phyloP scores from a whole-genome alignment of 2,329 filamentous ascomycete genomes.

The Lasiodiplodia gonubiensis region DNA sequence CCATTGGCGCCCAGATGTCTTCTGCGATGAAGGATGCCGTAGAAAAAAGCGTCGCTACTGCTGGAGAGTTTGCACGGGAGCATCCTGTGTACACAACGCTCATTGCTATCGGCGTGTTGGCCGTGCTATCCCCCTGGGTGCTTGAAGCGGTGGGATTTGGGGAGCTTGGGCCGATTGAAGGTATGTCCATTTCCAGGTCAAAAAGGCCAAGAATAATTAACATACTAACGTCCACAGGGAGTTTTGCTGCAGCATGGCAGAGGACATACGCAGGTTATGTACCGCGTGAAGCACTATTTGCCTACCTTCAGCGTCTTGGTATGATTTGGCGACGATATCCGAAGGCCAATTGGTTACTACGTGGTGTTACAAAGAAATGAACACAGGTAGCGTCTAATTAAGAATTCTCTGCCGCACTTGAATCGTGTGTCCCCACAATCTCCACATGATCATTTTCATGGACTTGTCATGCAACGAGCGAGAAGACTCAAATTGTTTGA shows the following conservation, averaged over 20 bases:
- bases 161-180: neutral
- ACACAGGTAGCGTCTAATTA: no score
- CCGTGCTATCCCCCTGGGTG: neutral
- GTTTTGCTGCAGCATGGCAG: slow-evolving; percentile 1
- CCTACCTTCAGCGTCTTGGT: neutral
- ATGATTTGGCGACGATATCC: neutral
- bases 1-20: neutral
- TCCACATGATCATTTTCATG: no score
- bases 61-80: neutral
- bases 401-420: no score
- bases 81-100: neutral
- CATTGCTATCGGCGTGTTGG: neutral
- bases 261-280: neutral
- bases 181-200: neutral
- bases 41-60: neutral
- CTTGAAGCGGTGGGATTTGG: neutral
- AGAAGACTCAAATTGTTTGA: no score
- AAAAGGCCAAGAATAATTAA: neutral
- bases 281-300: neutral
- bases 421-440: no score
- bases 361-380: no score
- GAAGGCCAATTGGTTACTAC: no score
- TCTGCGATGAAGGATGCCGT: neutral
- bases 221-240: neutral
- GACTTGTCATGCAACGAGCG: no score